phyloP scores from a whole-genome alignment of 2,329 filamentous ascomycete species.

The Fusarium torreyae region DNA sequence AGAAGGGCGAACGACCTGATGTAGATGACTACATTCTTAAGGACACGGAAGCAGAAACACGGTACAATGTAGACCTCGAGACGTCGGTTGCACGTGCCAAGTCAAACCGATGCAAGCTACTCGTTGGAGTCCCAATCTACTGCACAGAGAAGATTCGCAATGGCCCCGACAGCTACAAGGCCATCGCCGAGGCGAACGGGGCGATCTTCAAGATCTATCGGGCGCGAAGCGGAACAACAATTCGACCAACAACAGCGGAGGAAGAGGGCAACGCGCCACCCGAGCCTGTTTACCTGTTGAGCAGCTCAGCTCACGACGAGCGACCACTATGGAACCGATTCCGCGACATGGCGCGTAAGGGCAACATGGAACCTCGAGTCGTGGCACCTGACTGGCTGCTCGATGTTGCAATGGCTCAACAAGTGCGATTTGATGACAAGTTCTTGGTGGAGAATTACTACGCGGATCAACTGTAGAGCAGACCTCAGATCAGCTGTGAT shows the following conservation, averaged over 20 bases:
- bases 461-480: conserved; percentile 40
- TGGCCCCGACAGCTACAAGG: conserved; percentile 86
- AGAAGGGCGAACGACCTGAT: conserved; percentile 75
- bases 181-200: conserved; percentile 90
- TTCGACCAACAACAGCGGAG: conserved; percentile 75
- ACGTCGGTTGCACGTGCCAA: conserved; percentile 80
- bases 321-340: conserved; percentile 85
- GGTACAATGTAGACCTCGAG: conserved; percentile 77
- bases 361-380: conserved; percentile 84
- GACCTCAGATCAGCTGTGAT: conserved; percentile 27
- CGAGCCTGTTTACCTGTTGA: conserved; percentile 88
- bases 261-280: conserved; percentile 73
- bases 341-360: conserved; percentile 80
- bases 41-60: conserved; percentile 81
- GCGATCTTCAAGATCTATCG: conserved; percentile 85
- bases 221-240: conserved; percentile 78
- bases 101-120: conserved; percentile 81
- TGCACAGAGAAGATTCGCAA: conserved; percentile 86
- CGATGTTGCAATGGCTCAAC: conserved; percentile 89
- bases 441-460: conserved; percentile 69
- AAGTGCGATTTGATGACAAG: conserved; percentile 76
- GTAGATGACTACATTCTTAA: conserved; percentile 77
- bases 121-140: conserved; percentile 84
- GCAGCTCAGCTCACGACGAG: conserved; percentile 76
- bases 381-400: conserved; percentile 92